A percentile compares a stretch with the other conserved stretches of the same genome.
Conservation (phyloP, 768 basidiomycete species). For the Hypholoma fasciculare region DNA sequence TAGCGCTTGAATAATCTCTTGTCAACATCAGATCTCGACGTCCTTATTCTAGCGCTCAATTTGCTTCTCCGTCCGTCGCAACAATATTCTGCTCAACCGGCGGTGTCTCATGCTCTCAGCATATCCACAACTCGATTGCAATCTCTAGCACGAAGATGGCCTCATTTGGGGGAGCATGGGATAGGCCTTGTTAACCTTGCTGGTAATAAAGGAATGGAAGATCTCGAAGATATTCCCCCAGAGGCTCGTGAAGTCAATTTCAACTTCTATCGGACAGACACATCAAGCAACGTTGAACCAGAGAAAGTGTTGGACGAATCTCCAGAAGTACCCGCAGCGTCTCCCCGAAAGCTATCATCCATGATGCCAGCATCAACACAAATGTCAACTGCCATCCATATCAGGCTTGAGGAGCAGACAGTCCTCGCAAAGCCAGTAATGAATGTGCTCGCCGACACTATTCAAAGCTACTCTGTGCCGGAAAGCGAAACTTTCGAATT, state of each 20-base stretch:
- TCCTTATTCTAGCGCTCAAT: slow-evolving; percentile 80
- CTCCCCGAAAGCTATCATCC: slow-evolving; percentile 40
- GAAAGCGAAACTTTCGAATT: slow-evolving; percentile 87
- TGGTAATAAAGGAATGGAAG: slow-evolving; percentile 46
- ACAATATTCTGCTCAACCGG: slow-evolving; percentile 88
- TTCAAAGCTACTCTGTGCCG: slow-evolving; percentile 69
- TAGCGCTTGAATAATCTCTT: slow-evolving; percentile 91
- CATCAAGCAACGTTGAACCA: slow-evolving; percentile 36
- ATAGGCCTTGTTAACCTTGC: slow-evolving; percentile 76
- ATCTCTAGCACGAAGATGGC: slow-evolving; percentile 84
- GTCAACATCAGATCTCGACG: slow-evolving; percentile 85
- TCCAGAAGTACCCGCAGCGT: slow-evolving; percentile 39
- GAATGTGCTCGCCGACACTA: slow-evolving; percentile 72
- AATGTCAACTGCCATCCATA: slow-evolving; percentile 51
- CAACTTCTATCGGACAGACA: slow-evolving; percentile 73
- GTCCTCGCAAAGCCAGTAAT: slow-evolving; percentile 65
- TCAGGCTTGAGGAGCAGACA: slow-evolving; percentile 64
- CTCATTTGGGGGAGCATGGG: slow-evolving; percentile 77
- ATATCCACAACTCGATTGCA: slow-evolving; percentile 81
- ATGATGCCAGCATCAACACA: slow-evolving; percentile 28
- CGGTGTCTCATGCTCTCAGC: slow-evolving; percentile 80
- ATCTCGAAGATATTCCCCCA: slow-evolving; percentile 62
- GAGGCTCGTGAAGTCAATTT: slow-evolving; percentile 82
- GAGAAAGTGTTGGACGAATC: slow-evolving; percentile 50
- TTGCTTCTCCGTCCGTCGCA: slow-evolving; percentile 91